Percentiles rank a stretch among this genome's conserved stretches.
Conservation (phyloP, 352 stramenopile species). For the Pythium plurisporium region DNA sequence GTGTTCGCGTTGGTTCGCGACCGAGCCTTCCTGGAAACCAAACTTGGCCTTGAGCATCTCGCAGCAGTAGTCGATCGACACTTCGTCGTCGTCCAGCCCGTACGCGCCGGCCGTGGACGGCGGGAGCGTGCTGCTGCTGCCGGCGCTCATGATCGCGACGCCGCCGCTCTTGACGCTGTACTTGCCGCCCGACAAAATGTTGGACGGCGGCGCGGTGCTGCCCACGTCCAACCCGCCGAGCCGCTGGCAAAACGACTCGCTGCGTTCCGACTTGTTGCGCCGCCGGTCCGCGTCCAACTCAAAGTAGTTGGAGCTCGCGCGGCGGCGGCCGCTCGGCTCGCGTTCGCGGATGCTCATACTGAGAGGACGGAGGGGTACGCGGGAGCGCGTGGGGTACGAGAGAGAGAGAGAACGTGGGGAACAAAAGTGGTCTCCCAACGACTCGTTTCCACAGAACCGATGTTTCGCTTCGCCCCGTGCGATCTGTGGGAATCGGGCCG, state of each 20-base stretch:
- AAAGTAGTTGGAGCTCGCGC: conserved; percentile 83
- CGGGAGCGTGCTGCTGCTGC: too few relatives aligned
- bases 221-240: conserved; percentile 58
- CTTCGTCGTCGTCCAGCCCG: conserved; percentile 58
- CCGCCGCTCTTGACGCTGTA: conserved; percentile 6
- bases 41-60: conserved; percentile 79
- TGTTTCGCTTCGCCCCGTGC: too few relatives aligned
- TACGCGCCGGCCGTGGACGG: neutral
- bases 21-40: conserved; percentile 78
- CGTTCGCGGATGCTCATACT: neutral
- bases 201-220: conserved; percentile 16
- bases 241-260: conserved; percentile 49
- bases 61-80: conserved; percentile 78
- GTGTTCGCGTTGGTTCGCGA: conserved; percentile 82
- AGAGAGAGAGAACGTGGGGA: too few relatives aligned
- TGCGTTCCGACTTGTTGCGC: conserved; percentile 67
- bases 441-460: too few relatives aligned
- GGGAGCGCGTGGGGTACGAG: too few relatives aligned
- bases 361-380: neutral
- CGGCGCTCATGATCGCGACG: conserved; percentile 11
- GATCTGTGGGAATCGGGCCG: too few relatives aligned
- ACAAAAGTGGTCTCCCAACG: too few relatives aligned
- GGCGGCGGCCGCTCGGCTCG: conserved; percentile 27
- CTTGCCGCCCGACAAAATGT: conserved; percentile 18
- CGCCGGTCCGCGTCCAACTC: conserved; percentile 69